Conservation (phyloP, 2,329 filamentous ascomycete species). For the Alternaria brassicae region DNA sequence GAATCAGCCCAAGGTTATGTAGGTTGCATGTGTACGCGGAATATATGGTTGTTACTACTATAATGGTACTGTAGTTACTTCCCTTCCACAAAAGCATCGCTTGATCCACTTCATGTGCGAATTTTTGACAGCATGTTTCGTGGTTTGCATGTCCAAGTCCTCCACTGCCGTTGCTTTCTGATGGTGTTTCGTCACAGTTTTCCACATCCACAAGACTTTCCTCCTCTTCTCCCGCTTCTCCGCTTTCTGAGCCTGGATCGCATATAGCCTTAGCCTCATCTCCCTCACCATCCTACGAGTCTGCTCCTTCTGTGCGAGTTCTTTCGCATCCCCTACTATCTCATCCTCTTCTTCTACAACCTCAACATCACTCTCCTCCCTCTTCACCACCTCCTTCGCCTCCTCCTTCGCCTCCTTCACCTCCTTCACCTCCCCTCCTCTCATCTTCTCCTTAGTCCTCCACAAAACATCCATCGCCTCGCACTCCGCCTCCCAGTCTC, state of each 20-base stretch:
- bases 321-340: no score
- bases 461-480: neutral
- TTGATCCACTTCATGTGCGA: neutral
- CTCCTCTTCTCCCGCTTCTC: neutral
- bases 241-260: neutral
- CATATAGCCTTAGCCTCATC: neutral
- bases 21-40: no score
- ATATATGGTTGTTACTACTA: neutral
- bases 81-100: neutral
- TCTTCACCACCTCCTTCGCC: neutral
- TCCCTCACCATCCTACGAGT: neutral
- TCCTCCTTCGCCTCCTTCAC: neutral
- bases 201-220: neutral
- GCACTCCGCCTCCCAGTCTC: neutral
- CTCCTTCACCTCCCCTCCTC: neutral
- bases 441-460: neutral
- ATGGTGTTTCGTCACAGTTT: neutral
- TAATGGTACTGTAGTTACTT: neutral
- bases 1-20: conserved; percentile 36
- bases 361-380: neutral
- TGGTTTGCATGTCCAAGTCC: neutral
- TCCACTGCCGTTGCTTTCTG: neutral
- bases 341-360: neutral
- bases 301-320: neutral
- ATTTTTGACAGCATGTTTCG: neutral